Conservation (phyloP, 768 basidiomycete genomes). For the Chalciporus pseudorubinellus region DNA sequence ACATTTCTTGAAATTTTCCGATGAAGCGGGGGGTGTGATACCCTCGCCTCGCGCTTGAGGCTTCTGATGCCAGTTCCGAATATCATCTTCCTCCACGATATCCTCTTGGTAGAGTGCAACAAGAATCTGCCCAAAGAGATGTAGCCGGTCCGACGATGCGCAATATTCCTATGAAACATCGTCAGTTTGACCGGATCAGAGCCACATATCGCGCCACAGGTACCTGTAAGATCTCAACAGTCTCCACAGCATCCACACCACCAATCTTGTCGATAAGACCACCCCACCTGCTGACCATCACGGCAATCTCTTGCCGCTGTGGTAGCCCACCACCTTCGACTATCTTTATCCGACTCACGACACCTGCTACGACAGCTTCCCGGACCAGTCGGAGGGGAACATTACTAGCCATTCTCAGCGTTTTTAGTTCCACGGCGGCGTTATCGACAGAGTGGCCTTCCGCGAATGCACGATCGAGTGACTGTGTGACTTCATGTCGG, state of each 20-base stretch:
- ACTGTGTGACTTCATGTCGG: conserved; percentile 70
- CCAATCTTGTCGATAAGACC: conserved; percentile 76
- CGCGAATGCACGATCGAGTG: conserved; percentile 87
- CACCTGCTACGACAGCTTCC: conserved; percentile 82
- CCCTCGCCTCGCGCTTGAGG: conserved; percentile 54
- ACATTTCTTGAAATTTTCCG: conserved; percentile 62
- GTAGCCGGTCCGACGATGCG: conserved; percentile 57
- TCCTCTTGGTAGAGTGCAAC: conserved; percentile 89
- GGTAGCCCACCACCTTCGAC: conserved; percentile 51
- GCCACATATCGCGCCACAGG: background rate
- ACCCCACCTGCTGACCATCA: conserved; percentile 77
- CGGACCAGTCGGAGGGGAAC: conserved; percentile 83
- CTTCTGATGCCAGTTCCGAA: conserved; percentile 79
- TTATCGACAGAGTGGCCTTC: conserved; percentile 93
- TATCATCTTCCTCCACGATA: conserved; percentile 85
- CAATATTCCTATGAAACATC: conserved; percentile 54
- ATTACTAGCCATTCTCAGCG: conserved; percentile 95
- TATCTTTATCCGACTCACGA: conserved; percentile 71
- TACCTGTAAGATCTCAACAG: conserved; percentile 77
- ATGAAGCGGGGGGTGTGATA: conserved; percentile 36
- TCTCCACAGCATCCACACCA: conserved; percentile 79
- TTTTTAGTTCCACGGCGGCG: conserved; percentile 91
- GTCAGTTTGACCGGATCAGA: background rate
- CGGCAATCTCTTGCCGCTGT: conserved; percentile 65
- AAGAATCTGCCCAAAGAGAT: conserved; percentile 82